Percentiles rank a stretch among this genome's conserved stretches.
phyloP scores from a whole-genome alignment of 1,284 basidiomycete species.

The Fomitopsis pinicola region DNA sequence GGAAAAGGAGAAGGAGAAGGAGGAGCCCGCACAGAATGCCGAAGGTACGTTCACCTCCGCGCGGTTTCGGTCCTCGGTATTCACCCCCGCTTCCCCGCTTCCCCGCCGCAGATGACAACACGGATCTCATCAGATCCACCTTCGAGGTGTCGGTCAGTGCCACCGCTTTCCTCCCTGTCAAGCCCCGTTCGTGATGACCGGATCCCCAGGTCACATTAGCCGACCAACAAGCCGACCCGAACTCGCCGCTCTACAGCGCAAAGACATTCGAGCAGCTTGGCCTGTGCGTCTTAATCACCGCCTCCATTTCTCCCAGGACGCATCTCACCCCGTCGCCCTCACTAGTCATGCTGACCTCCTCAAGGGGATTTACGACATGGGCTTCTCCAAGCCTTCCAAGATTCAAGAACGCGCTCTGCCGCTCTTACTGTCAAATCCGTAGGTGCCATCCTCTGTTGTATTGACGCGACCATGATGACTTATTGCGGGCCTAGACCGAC shows the following conservation, averaged over 20 bases:
- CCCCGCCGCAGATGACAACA: conserved; percentile 21
- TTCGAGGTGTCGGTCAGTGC: conserved; percentile 67
- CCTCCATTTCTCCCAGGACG: neutral
- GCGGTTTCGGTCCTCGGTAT: conserved; percentile 2
- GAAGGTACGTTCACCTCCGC: conserved; percentile 8
- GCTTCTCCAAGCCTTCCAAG: conserved; percentile 97
- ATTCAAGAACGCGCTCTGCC: conserved; percentile 98
- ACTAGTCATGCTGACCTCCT: conserved; percentile 82
- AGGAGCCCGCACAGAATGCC: conserved; percentile 7
- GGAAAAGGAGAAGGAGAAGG: neutral
- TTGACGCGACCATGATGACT: neutral
- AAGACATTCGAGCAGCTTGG: conserved; percentile 96
- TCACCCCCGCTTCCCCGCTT: conserved; percentile 9
- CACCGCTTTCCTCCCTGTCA: neutral
- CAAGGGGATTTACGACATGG: conserved; percentile 96
- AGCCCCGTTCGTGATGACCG: conserved; percentile 14
- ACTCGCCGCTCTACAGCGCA: conserved; percentile 91
- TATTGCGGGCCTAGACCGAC: conserved; percentile 57
- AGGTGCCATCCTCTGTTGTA: conserved; percentile 7
- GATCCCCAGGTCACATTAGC: conserved; percentile 84
- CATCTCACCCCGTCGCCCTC: neutral
- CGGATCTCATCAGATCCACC: conserved; percentile 66
- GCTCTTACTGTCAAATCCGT: conserved; percentile 90
- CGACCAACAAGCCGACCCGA: conserved; percentile 94
- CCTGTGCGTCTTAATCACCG: conserved; percentile 52